Evolutionary conservation across 148 eudicot genomes (phyloP).

Genomic region (Fagopyrum tataricum): DNA sequence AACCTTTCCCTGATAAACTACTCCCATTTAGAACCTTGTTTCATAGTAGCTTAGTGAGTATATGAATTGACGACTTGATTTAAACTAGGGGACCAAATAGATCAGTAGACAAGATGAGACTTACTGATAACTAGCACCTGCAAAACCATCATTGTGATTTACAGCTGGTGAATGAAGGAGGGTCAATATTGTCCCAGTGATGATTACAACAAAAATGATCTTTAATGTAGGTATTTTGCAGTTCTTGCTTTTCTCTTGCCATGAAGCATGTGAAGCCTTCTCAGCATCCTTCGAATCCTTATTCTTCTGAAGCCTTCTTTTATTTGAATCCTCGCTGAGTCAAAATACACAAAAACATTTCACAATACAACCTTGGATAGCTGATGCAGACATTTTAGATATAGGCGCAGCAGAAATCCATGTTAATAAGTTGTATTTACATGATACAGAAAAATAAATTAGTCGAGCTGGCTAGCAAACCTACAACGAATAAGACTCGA

Average conservation of each 20-base stretch:
- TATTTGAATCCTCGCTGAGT: slow-evolving; percentile 63
- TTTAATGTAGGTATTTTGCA: slow-evolving; percentile 52
- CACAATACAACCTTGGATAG: neutral
- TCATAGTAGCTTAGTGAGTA: neutral
- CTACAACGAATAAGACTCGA: neutral
- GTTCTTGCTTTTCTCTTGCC: slow-evolving; percentile 43
- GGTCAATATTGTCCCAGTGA: slow-evolving; percentile 53
- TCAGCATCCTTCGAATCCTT: slow-evolving; percentile 63
- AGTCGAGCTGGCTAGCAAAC: neutral
- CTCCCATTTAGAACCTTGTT: neutral
- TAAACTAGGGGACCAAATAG: neutral
- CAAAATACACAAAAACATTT: neutral
- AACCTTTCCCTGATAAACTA: neutral
- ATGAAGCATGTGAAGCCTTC: slow-evolving; percentile 40
- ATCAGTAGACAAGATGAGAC: slow-evolving; percentile 13
- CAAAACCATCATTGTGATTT: slow-evolving; percentile 42
- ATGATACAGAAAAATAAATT: neutral
- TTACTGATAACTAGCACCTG: slow-evolving; percentile 46
- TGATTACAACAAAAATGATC: slow-evolving; percentile 44
- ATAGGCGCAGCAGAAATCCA: neutral
- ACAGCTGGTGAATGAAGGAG: slow-evolving; percentile 64
- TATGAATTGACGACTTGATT: neutral
- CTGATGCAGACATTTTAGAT: neutral
- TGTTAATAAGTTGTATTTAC: neutral
- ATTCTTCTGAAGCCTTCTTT: slow-evolving; percentile 57